Conservation (phyloP, 1,284 basidiomycete genomes). For the Rhizopogon parksii region DNA sequence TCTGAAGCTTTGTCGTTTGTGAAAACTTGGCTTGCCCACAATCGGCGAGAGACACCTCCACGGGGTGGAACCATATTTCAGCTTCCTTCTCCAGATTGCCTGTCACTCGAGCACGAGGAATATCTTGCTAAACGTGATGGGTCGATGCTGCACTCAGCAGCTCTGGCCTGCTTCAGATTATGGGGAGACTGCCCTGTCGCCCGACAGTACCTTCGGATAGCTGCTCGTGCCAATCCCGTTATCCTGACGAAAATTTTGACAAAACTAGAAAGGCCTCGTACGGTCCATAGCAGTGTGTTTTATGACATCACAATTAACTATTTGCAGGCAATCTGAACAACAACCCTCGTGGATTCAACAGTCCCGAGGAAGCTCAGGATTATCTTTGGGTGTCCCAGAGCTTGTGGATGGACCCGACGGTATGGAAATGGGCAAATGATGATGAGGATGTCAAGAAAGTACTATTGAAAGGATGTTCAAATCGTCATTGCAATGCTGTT, state of each 20-base stretch:
- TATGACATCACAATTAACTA: neutral
- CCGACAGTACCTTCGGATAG: constrained; percentile 33
- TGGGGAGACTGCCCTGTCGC: constrained; percentile 35
- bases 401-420: constrained; percentile 35
- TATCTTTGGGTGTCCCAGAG: constrained; percentile 39
- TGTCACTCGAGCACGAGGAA: constrained; percentile 13
- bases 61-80: constrained; percentile 27
- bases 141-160: constrained; percentile 31
- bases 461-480: constrained; percentile 28
- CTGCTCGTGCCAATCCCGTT: constrained; percentile 29
- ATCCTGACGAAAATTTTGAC: constrained; percentile 35
- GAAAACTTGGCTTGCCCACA: constrained; percentile 23
- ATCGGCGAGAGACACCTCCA: constrained; percentile 10
- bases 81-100: constrained; percentile 14
- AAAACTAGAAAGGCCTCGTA: constrained; percentile 30
- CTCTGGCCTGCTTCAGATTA: constrained; percentile 35
- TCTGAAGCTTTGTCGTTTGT: constrained; percentile 30
- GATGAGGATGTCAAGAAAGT: constrained; percentile 26
- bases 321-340: constrained; percentile 28
- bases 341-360: constrained; percentile 27
- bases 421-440: constrained; percentile 38
- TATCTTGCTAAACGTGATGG: constrained; percentile 15
- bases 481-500: constrained; percentile 17
- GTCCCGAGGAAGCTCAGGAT: constrained; percentile 37
- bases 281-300: constrained; percentile 10